These are phyloP conservation scores for Bacidia gigantensis DNA, from an alignment of 495 filamentous ascomycete species.

Conservation along the genomic window DNA sequence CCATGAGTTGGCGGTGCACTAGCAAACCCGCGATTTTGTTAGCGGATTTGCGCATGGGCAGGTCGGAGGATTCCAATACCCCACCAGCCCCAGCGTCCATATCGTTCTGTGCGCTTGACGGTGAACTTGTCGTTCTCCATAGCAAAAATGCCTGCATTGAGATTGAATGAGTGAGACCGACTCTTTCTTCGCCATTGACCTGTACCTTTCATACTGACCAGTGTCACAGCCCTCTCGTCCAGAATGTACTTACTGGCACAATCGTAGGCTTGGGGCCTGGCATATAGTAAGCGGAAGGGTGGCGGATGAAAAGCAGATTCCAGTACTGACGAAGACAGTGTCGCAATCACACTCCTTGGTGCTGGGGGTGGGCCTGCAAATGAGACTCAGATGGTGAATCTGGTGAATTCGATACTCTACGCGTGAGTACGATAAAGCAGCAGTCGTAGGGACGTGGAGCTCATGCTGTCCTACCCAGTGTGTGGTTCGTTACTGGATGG, in stretches of 20 bases:
- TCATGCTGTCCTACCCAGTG: too few species aligned
- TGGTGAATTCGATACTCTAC: constrained; percentile 5
- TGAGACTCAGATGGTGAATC: constrained; percentile 7
- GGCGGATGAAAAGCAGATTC: background rate
- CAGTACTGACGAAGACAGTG: background rate
- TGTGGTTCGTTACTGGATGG: constrained; percentile 53
- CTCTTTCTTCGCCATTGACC: background rate
- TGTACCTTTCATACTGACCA: background rate
- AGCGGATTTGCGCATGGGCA: background rate
- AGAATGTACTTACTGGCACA: constrained; percentile 5
- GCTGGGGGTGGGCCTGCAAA: constrained; percentile 10
- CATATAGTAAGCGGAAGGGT: constrained; percentile 4
- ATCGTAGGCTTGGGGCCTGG: constrained; percentile 7
- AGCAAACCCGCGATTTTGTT: background rate
- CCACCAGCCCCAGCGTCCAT: background rate
- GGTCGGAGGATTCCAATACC: background rate
- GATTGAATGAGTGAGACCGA: constrained; percentile 1
- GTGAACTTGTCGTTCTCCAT: too few species aligned
- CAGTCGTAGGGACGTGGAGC: too few species aligned
- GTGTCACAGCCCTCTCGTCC: constrained; percentile 1
- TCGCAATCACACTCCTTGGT: constrained; percentile 6
- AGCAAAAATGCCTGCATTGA: background rate
- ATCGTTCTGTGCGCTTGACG: too few species aligned
- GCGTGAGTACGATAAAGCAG: background rate
- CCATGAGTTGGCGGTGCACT: background rate